Base-by-base conservation (phyloP, 768 basidiomycete genomes). In the Filobasidium wieringae region DNA sequence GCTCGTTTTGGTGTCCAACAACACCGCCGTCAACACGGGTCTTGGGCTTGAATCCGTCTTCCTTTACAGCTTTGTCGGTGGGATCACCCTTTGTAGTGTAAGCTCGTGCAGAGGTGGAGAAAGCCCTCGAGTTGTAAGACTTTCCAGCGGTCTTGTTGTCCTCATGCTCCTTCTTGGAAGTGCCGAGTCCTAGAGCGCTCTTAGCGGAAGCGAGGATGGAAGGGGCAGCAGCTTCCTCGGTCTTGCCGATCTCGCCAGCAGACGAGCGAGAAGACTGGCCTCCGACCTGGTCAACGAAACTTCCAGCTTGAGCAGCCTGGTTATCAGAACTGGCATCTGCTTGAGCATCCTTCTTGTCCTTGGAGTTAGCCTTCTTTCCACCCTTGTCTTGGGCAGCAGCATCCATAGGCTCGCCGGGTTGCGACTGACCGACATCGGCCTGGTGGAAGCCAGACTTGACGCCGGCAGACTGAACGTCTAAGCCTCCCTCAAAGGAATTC, bases 201-300 rank as follows among this genome's bases (percentile, higher is more conserved):
- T 61, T 60, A 32, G 66, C 60, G 27, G 31, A 41, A 15, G 54
- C 58, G 2, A 12, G 51, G 34, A 66, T 49, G 26, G 41, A 55
- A 8, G 63, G 53, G 34, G 65, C 51, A 6, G 64, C 57, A 6
- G 65, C 67, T 24, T 66, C 64, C 47, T 64, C 64, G 31, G 59
- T 59, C 1, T 64, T 68, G 45, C 66, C 69, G 12, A 59, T 63
- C 8, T 59, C 62, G 5, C 54, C 52, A n/a, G 41, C 43, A 22
- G 55, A 47, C n/a, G 39, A 55, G 14, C 54, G 62, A 7, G 57
- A 65, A 37, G 63, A 61, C 17, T 24, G 15, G 45, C 70, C 72
- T 19, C 69, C 72, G 27, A 65, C 57, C 39, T 73, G 72, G 58
- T 73, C 72, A 52, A 62, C 64, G 45, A 70, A 64, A 5, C 51